A percentile compares a stretch with the other conserved stretches of the same genome.
Conservation (phyloP, 2,329 filamentous ascomycete species). For the Zymoseptoria passerinii region DNA sequence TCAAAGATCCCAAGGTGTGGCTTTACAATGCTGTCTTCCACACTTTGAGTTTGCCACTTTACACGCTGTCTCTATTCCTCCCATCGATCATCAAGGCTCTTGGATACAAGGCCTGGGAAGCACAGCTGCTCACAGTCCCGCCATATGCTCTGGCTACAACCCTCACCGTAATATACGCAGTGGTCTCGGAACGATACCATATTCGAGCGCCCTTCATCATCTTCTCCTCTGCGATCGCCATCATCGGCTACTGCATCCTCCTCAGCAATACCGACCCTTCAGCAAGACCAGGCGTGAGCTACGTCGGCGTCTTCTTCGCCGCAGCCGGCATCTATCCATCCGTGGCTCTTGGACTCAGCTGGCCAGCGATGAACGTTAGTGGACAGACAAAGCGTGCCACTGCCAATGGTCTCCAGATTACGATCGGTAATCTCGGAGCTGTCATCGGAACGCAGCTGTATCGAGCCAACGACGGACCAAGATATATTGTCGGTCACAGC, state of each 20-base stretch:
- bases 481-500: constrained; percentile 58
- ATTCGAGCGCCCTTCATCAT: constrained; percentile 58
- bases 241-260: constrained; percentile 35
- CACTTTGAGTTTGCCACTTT: constrained; percentile 56
- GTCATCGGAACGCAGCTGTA: constrained; percentile 65
- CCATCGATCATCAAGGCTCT: constrained; percentile 60
- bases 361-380: constrained; percentile 64
- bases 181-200: constrained; percentile 51
- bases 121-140: constrained; percentile 32
- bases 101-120: constrained; percentile 24
- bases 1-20: constrained; percentile 63
- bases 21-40: constrained; percentile 65
- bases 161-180: constrained; percentile 50
- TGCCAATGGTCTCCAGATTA: constrained; percentile 63
- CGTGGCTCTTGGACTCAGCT: constrained; percentile 55
- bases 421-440: constrained; percentile 60
- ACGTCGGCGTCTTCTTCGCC: constrained; percentile 35
- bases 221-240: constrained; percentile 33
- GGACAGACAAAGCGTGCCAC: constrained; percentile 59
- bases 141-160: constrained; percentile 40
- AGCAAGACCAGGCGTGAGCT: constrained; percentile 34
- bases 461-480: constrained; percentile 50
- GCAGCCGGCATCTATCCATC: constrained; percentile 58
- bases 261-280: constrained; percentile 29
- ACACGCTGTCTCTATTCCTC: constrained; percentile 40